Evolutionary conservation across 2,329 filamentous ascomycete genomes (phyloP), one percentile per base, ranked within the genome.

Genomic region (Colletotrichum somersetense): DNA sequence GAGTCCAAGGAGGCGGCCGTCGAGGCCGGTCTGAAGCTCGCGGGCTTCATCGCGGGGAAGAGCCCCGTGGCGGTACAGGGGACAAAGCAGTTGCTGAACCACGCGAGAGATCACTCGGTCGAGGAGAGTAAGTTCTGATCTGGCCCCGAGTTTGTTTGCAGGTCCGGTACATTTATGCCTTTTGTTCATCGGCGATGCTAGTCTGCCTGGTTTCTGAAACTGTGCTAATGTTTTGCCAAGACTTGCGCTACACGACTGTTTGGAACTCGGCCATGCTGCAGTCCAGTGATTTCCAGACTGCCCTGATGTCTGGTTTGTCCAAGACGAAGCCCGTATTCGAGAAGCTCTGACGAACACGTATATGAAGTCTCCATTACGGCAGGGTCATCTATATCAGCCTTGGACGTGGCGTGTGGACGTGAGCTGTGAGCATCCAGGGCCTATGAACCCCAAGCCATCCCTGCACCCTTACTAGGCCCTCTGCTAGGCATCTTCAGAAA

Each of bases 191-290:
- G 20, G n/a, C 26, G 23, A 18, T 30, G 10, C 50, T 30, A 16
- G 4, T 40, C 42, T 57, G 35, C 14, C 50, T 44, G 30, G 14
- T 64, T 42, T 52, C 7, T 35, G 8, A 12, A 33, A 12, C 26
- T 20, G n/a, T 69, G 40, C 70, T 72, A 33, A 72, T 35, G 5
- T 40, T 35, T 30, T 12, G 23, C 52, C 12, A 74, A 91, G 90
- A 91, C 58, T 83, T 98, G 80, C 89, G 89, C 70, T 98, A 97
- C 81, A 97, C 95, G 5, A 88, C 89, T 14, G 87, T 96, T 1
- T 98, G 95, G 96, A 98, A 98, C 79, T 89, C 90, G 76, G 92
- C 91, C 2, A 93, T 93, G 78, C 79, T 97, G 76, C 95, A 98
- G 85, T 93, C 93, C 8, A 85, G 86, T 64, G 96, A 98, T 85